Evolutionary conservation across 768 basidiomycete species (phyloP), one percentile per base, ranked within the genome.

Genomic region (Trametes sanguinea): DNA sequence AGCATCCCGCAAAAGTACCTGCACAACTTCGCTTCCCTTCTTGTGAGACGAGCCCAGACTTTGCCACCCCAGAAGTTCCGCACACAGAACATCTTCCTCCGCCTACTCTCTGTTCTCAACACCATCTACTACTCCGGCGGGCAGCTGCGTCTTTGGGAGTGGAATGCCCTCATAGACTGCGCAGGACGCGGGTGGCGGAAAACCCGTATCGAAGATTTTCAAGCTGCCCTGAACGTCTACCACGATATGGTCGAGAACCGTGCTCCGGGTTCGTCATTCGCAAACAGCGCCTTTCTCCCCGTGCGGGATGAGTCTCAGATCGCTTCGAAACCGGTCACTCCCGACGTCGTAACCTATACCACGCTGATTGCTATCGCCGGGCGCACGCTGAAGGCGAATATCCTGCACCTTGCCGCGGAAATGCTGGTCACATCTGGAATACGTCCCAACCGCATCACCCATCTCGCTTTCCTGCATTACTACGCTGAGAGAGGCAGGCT

Each of bases 81-180:
- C 65, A 86, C 86, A 6, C 84, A 87, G 43, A 71, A 75, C 2
- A 74, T 82, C 53, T 90, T 87, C 73, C 78, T 86, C 8, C 86
- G 84, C 11, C 78, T 93, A 3, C 77, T 90, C n/a, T 81, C 86
- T n/a, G 82, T 91, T 11, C 69, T 92, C 63, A 81, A 81, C 45
- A 79, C 78, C 46, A 75, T 93, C 43, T 83, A 81, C 60, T 74
- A 73, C 22, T 77, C 75, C n/a, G 86, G 84, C 11, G 87, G 85
- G 27, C 74, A 57, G 10, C 71, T 91, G 35, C 77, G 82, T 64
- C 67, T 76, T n/a, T 85, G 84, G 79, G 84, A 92, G 71, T 93
- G 91, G 89, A 93, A 92, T 69, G 77, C 83, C 7, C 78, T 94
- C 47, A 82, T 93, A 61, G 81, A 88, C 66, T 80, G 78, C 68